Evolutionary conservation across 768 basidiomycete species (phyloP), one percentile per base, ranked within the genome.

Genomic region (Cytidiella melzeri): DNA sequence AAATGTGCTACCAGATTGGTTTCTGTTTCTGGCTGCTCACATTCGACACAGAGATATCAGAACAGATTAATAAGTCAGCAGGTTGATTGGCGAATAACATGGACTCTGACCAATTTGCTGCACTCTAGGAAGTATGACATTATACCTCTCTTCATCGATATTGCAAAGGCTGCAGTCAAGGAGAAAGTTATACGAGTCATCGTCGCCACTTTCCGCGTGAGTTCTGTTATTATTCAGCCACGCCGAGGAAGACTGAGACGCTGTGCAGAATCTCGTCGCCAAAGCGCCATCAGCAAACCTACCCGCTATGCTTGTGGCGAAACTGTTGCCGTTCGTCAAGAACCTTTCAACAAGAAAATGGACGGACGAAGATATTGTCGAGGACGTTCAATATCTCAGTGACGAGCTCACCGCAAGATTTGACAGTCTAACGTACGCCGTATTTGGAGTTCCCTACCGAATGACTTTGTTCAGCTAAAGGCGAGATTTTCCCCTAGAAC

Each of bases 181-280:
- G 95, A 98, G 70, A 99, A 99, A 67, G 91, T 99, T 24, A 87
- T 92, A 53, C 83, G 96, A 7, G 87, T 98, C 12, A 83, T 94
- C 48, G 74, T 97, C 30, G 91, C 96, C 12, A 92, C 94, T 1
- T 90, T 97, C 70, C 75, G 88, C 46, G 93, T 92, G 58, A 41
- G 69, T 61, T 15, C 5, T 9, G 30, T 34, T 34, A 7, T 7
- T 34, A 7, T 7, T 34, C 30, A 7, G 15, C 7, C 9, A 34
- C 30, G 30, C 15, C 9, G 30, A 15, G 15, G 9, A 34, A 7
- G 15, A 34, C 39, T 34, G 28, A 47, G 25, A 6, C 3, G 9
- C 26, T 2, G 6, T 28, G 25, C 63, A 94, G 87, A 98, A 98
- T 64, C 73, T 99, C 15, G 80, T 97, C n/a, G 72, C 75, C 26